phyloP scores from a whole-genome alignment of 1,284 basidiomycete genomes.

The Ganoderma lucidum region DNA sequence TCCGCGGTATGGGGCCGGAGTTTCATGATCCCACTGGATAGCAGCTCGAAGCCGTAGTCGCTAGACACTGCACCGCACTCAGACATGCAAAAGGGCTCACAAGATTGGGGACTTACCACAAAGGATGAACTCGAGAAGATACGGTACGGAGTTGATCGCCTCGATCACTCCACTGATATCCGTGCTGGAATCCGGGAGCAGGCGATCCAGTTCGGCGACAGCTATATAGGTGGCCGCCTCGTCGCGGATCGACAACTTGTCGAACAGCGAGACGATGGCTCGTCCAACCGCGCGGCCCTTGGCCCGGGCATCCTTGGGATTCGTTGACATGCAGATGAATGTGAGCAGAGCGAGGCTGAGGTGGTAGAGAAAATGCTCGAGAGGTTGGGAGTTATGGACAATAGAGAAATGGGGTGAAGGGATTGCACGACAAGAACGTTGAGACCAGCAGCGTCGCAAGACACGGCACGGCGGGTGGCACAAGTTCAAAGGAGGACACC shows the following conservation, averaged over 20 bases:
- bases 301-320: neutral
- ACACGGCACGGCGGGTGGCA: too few species aligned
- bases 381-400: too few species aligned
- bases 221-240: neutral
- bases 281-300: neutral
- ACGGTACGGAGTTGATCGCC: neutral
- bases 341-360: too few species aligned
- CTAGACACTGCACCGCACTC: neutral
- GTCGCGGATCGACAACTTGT: neutral
- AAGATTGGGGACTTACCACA: neutral
- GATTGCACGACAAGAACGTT: too few species aligned
- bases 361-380: too few species aligned
- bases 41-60: neutral
- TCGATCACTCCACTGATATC: neutral
- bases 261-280: neutral
- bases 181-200: neutral
- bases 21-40: neutral
- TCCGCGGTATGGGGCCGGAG: conserved; percentile 5
- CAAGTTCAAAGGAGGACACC: too few species aligned
- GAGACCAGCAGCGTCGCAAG: too few species aligned
- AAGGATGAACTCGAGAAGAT: neutral
- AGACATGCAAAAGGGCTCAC: neutral
- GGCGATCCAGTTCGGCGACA: neutral
- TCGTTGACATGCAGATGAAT: neutral
- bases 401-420: too few species aligned